Evolutionary conservation across 2,329 filamentous ascomycete genomes (phyloP).

Genomic region (Coleophoma eucalyptorum): DNA sequence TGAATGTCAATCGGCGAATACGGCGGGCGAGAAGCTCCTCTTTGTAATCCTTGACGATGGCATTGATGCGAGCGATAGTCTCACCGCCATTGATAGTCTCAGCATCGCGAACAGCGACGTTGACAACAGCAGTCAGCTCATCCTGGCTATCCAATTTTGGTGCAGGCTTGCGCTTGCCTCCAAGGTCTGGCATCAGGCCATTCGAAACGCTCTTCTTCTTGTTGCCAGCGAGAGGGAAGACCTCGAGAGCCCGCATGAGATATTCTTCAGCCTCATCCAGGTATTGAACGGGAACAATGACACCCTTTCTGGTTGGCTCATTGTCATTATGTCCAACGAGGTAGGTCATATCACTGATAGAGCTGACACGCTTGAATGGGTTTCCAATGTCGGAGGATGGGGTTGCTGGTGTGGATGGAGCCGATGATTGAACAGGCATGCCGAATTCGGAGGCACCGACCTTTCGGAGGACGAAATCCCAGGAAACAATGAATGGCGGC

Average conservation of each 20-base stretch:
- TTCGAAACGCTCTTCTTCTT: slow-evolving; percentile 51
- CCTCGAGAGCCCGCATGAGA: slow-evolving; percentile 78
- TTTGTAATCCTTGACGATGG: slow-evolving; percentile 76
- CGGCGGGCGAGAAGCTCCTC: slow-evolving; percentile 77
- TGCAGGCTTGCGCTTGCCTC: slow-evolving; percentile 64
- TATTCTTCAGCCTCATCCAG: slow-evolving; percentile 91
- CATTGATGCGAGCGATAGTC: slow-evolving; percentile 69
- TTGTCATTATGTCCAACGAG: slow-evolving; percentile 67
- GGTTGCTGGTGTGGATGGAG: slow-evolving; percentile 80
- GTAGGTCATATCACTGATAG: slow-evolving; percentile 96
- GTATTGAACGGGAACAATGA: slow-evolving; percentile 90
- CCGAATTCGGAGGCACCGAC: slow-evolving; percentile 90
- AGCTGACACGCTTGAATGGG: slow-evolving; percentile 79
- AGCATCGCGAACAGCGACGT: slow-evolving; percentile 84
- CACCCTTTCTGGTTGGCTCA: slow-evolving; percentile 85
- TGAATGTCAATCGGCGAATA: slow-evolving; percentile 90
- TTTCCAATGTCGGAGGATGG: slow-evolving; percentile 56
- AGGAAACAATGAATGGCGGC: slow-evolving; percentile 76
- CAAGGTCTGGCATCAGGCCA: slow-evolving; percentile 68
- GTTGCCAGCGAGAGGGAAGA: slow-evolving; percentile 59
- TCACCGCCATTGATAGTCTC: slow-evolving; percentile 82
- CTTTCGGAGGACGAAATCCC: slow-evolving; percentile 95
- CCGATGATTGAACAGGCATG: slow-evolving; percentile 71
- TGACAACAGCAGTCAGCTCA: slow-evolving; percentile 87
- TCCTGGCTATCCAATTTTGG: slow-evolving; percentile 57